These are phyloP conservation scores for Globisporangium lucens DNA, from an alignment of 352 stramenopile genomes.

Conservation along the genomic window DNA sequence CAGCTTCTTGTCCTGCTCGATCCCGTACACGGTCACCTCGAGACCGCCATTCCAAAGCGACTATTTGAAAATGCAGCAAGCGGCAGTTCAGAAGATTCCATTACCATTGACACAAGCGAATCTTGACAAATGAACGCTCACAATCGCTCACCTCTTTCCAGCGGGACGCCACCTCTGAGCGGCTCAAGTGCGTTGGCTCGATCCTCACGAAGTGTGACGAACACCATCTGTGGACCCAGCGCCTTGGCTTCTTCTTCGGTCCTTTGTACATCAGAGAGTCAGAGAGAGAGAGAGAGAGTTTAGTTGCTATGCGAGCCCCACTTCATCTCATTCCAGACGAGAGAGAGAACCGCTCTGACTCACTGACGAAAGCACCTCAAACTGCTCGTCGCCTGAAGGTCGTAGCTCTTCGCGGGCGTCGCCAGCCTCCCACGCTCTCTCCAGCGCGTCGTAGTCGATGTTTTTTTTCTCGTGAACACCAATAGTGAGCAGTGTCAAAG, in stretches of 20 bases:
- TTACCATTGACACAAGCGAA: too few species aligned
- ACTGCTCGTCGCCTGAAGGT: slow-evolving; percentile 51
- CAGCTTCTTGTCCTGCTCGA: slow-evolving; percentile 48
- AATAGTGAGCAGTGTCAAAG: background rate
- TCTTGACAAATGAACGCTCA: background rate
- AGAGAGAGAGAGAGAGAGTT: background rate
- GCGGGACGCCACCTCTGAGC: slow-evolving; percentile 44
- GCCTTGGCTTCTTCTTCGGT: slow-evolving; percentile 38
- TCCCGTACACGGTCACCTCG: slow-evolving; percentile 68
- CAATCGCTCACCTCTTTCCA: slow-evolving; percentile 62
- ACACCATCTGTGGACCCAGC: slow-evolving; percentile 77
- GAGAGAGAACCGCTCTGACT: slow-evolving; percentile 9
- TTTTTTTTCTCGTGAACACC: background rate
- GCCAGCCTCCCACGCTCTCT: slow-evolving; percentile 57
- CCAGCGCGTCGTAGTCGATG: slow-evolving; percentile 68
- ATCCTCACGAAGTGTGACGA: slow-evolving; percentile 48
- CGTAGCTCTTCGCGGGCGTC: slow-evolving; percentile 46
- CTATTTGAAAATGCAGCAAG: slow-evolving; percentile 19
- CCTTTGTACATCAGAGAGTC: slow-evolving; percentile 17
- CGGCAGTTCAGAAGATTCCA: background rate
- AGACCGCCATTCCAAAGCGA: slow-evolving; percentile 75
- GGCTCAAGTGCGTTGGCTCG: slow-evolving; percentile 18
- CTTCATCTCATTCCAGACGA: background rate
- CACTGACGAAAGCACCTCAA: slow-evolving; percentile 35
- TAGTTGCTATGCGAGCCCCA: background rate